phyloP scores from a whole-genome alignment of 768 basidiomycete genomes.

The Neoboletus subvelutipes region DNA sequence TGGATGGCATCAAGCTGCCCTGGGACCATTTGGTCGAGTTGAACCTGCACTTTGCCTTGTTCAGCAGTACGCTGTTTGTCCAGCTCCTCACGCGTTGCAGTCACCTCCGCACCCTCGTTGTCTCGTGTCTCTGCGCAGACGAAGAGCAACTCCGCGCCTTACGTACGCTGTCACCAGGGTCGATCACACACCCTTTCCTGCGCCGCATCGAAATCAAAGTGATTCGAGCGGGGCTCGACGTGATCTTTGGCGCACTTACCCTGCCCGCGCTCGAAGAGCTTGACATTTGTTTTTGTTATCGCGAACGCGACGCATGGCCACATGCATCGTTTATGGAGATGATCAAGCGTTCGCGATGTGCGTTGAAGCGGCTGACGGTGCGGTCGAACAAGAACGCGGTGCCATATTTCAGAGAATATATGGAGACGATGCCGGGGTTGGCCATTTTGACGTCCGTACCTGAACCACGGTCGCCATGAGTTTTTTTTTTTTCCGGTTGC shows the following conservation, averaged over 20 bases:
- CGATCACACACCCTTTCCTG: conserved; percentile 17
- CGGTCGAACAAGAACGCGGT: no score
- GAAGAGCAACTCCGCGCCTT: conserved; percentile 10
- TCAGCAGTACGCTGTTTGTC: conserved; percentile 24
- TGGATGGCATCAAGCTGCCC: conserved; percentile 24
- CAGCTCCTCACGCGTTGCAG: conserved; percentile 24
- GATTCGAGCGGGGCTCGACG: conserved; percentile 24
- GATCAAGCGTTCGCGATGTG: conserved; percentile 24
- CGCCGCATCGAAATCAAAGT: conserved; percentile 32
- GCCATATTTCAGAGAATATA: not conserved
- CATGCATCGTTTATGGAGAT: conserved; percentile 26
- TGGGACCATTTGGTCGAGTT: conserved; percentile 29
- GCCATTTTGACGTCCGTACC: conserved; percentile 12
- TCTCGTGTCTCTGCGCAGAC: conserved; percentile 28
- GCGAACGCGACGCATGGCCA: conserved; percentile 30
- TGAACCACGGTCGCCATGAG: not conserved
- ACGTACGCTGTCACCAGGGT: conserved; percentile 7
- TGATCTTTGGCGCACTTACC: conserved; percentile 12
- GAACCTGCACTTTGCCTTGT: conserved; percentile 27
- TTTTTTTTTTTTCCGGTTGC: not conserved
- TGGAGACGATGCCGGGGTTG: conserved; percentile 22
- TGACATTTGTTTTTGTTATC: conserved; percentile 32
- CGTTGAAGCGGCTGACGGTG: conserved; percentile 19
- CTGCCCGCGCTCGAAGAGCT: no score
- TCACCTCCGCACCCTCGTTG: conserved; percentile 19